phyloP scores from a whole-genome alignment of 495 filamentous ascomycete genomes.

The Aspergillus sclerotiicarbonarius region DNA sequence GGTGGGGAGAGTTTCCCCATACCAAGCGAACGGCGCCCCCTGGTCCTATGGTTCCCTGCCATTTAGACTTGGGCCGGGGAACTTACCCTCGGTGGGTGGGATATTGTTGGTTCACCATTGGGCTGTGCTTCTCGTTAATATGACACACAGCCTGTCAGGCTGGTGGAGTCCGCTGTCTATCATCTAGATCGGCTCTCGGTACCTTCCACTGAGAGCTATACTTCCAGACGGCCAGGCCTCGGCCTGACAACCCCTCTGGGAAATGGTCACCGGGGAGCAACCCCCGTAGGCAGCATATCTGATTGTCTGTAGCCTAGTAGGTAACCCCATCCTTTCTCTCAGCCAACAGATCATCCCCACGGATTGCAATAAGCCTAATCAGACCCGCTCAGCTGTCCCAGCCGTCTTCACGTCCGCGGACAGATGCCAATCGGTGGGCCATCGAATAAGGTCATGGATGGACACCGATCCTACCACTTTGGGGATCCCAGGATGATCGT shows the following conservation, averaged over 20 bases:
- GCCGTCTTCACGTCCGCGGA: background rate
- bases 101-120: background rate
- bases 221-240: background rate
- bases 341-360: background rate
- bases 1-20: background rate
- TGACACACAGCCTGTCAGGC: background rate
- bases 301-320: no score
- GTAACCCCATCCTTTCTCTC: background rate
- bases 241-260: background rate
- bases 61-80: background rate
- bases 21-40: background rate
- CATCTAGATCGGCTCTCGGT: background rate
- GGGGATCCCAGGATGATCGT: background rate
- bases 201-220: background rate
- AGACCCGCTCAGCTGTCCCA: background rate
- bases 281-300: no score
- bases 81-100: background rate
- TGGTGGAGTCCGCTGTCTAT: background rate
- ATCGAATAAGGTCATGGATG: background rate
- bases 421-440: conserved; percentile 1
- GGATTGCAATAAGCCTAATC: background rate
- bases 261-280: background rate
- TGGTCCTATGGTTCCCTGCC: background rate
- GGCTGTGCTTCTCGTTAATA: background rate
- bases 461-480: background rate